These are phyloP conservation scores for Orbilia javanica DNA, from an alignment of 2,329 filamentous ascomycete genomes.

Conservation along the genomic window DNA sequence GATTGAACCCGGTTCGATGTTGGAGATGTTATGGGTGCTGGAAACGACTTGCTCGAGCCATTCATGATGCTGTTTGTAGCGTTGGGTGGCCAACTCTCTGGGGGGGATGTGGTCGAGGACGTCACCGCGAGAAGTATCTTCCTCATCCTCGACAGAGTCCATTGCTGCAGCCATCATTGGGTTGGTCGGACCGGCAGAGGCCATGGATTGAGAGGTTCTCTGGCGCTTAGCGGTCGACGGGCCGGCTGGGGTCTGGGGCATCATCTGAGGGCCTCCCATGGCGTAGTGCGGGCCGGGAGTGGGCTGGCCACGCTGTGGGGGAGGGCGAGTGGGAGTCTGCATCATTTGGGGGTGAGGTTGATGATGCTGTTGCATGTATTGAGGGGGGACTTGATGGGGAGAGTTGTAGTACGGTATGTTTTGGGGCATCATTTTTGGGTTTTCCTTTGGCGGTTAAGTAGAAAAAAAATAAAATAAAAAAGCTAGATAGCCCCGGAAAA, in stretches of 20 bases:
- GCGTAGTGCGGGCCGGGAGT: constrained; percentile 42
- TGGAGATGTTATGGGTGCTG: constrained; percentile 85
- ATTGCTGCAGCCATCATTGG: constrained; percentile 32
- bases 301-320: constrained; percentile 38
- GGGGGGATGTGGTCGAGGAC: constrained; percentile 90
- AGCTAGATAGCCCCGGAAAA: neutral
- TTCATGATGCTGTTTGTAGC: constrained; percentile 95
- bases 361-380: constrained; percentile 53
- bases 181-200: constrained; percentile 35
- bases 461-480: neutral
- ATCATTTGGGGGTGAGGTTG: constrained; percentile 43
- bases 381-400: constrained; percentile 41
- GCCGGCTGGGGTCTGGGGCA: constrained; percentile 31
- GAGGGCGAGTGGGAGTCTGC: constrained; percentile 47
- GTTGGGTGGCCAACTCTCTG: constrained; percentile 84
- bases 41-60: constrained; percentile 99
- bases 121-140: constrained; percentile 88
- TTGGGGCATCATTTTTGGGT: constrained; percentile 52
- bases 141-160: constrained; percentile 80
- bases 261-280: constrained; percentile 52
- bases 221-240: constrained; percentile 48
- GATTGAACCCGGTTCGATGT: constrained; percentile 78
- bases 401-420: constrained; percentile 30
- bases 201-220: constrained; percentile 44
- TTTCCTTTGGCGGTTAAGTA: constrained; percentile 16